These are phyloP conservation scores for Apiotrichum laibachii DNA, from an alignment of 1,284 basidiomycete genomes.

Conservation along the genomic window DNA sequence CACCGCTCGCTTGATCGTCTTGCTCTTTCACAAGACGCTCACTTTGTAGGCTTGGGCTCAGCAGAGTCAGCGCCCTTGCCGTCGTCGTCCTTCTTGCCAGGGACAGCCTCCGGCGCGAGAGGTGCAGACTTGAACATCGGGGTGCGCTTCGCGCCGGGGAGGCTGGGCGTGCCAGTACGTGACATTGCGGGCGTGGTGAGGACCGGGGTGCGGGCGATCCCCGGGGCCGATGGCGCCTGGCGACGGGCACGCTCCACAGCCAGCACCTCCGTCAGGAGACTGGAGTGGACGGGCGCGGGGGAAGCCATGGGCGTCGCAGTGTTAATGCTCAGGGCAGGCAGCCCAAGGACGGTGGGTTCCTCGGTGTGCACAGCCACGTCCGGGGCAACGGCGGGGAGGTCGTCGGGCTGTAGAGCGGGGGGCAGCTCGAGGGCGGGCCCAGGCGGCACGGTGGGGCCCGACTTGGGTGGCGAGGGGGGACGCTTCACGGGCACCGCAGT, in stretches of 20 bases:
- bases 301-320: no score
- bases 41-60: no score
- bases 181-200: background rate
- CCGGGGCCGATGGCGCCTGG: constrained; percentile 2
- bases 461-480: background rate
- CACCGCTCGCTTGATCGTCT: no score
- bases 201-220: background rate
- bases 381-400: no score
- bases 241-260: constrained; percentile 27
- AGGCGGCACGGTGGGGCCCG: background rate
- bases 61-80: background rate
- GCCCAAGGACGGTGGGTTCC: no score
- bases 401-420: no score
- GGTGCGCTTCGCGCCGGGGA: background rate
- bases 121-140: constrained; percentile 1
- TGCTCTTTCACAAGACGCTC: no score
- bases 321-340: no score
- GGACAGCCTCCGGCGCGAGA: background rate
- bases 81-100: background rate
- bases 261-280: constrained; percentile 28
- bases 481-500: background rate
- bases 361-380: no score
- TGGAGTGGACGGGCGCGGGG: background rate
- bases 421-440: no score
- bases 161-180: background rate